Percentiles rank a stretch among this genome's conserved stretches.
These are phyloP conservation scores for Beauveria caledonica DNA, from an alignment of 2,329 filamentous ascomycete species.

Conservation along the genomic window DNA sequence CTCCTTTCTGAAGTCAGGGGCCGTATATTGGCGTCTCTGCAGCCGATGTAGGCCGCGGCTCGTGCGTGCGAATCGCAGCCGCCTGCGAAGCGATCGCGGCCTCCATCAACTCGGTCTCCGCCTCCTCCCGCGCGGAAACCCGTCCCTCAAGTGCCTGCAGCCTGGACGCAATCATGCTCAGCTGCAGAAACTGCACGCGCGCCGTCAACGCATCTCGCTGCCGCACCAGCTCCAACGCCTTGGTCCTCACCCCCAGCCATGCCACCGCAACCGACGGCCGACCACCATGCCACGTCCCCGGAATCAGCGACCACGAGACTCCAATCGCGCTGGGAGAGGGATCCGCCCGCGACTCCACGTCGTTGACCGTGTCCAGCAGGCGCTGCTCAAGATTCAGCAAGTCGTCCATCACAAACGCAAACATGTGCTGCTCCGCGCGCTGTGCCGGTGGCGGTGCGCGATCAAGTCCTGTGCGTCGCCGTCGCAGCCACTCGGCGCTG, in stretches of 20 bases:
- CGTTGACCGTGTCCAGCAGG: constrained; percentile 35
- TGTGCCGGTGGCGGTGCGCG: constrained; percentile 15
- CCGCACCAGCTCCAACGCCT: constrained; percentile 36
- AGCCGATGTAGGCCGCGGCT: too few relatives aligned
- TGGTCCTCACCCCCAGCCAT: constrained; percentile 36
- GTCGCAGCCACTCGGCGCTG: neutral
- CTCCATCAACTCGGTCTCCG: neutral
- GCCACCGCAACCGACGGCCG: constrained; percentile 32
- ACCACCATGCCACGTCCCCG: constrained; percentile 30
- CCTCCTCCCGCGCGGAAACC: constrained; percentile 21
- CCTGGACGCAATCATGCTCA: constrained; percentile 39
- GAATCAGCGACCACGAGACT: constrained; percentile 29
- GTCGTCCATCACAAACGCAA: constrained; percentile 39
- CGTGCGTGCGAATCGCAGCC: neutral
- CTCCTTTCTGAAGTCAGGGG: neutral
- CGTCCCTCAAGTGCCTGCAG: constrained; percentile 28
- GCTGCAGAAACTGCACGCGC: constrained; percentile 39
- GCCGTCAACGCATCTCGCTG: constrained; percentile 37
- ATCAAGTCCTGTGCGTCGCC: neutral
- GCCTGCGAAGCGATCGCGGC: neutral
- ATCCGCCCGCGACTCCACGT: constrained; percentile 28
- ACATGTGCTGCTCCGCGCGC: constrained; percentile 36
- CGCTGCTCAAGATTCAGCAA: constrained; percentile 34
- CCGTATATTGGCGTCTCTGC: neutral
- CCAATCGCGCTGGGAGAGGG: constrained; percentile 12